These are phyloP conservation scores for Nitzschia sp. DNA, from an alignment of 108 stramenopile species.

Conservation along the genomic window DNA sequence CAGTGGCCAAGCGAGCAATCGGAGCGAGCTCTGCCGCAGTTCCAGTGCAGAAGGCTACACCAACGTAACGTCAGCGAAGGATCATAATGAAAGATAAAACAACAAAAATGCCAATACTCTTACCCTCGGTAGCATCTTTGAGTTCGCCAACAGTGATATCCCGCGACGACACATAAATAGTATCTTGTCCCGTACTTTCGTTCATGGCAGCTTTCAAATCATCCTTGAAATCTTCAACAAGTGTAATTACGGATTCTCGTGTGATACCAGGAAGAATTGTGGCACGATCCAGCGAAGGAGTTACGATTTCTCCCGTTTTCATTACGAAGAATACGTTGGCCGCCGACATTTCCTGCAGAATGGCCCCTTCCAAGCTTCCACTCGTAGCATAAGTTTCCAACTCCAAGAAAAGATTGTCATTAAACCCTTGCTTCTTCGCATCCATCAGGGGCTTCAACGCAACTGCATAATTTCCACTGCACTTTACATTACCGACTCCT, in stretches of 20 bases:
- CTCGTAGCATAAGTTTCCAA: slow-evolving; percentile 67
- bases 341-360: slow-evolving; percentile 81
- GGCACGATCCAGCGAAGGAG: slow-evolving; percentile 71
- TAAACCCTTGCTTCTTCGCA: slow-evolving; percentile 79
- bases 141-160: slow-evolving; percentile 78
- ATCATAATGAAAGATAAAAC: not conserved
- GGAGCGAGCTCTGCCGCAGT: slow-evolving; percentile 83
- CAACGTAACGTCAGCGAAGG: not conserved
- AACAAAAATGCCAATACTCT: not conserved
- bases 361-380: slow-evolving; percentile 48
- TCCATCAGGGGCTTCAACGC: slow-evolving; percentile 79
- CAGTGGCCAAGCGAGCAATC: slow-evolving; percentile 72
- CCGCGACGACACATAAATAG: slow-evolving; percentile 62
- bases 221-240: slow-evolving; percentile 62
- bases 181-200: slow-evolving; percentile 53
- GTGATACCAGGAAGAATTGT: slow-evolving; percentile 87
- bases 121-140: slow-evolving; percentile 64
- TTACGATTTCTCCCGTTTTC: slow-evolving; percentile 80
- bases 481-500: slow-evolving; percentile 75
- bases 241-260: slow-evolving; percentile 65
- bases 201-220: slow-evolving; percentile 61
- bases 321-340: slow-evolving; percentile 85
- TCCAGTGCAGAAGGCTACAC: slow-evolving; percentile 68
- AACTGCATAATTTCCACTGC: slow-evolving; percentile 79
- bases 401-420: slow-evolving; percentile 84